phyloP scores from a whole-genome alignment of 2,329 filamentous ascomycete genomes.

The Pseudogymnoascus sp. region DNA sequence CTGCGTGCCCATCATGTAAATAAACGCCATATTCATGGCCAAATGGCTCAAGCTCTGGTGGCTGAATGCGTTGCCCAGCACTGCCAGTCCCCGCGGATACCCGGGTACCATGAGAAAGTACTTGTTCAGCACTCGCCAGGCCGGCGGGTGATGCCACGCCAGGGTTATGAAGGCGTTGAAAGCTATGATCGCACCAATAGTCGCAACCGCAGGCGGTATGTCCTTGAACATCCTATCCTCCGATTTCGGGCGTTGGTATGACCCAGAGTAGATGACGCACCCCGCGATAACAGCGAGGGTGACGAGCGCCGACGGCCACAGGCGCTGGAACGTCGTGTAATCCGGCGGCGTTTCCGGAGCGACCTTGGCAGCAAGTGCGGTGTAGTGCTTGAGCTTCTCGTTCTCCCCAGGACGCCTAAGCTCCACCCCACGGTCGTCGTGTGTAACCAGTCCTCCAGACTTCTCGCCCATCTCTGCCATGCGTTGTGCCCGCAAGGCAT shows the following conservation, averaged over 20 bases:
- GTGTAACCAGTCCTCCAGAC: slow-evolving; percentile 18
- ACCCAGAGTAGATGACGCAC: slow-evolving; percentile 36
- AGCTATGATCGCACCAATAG: slow-evolving; percentile 53
- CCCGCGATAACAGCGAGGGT: slow-evolving; percentile 38
- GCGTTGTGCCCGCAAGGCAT: slow-evolving; percentile 37
- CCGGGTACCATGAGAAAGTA: slow-evolving; percentile 59
- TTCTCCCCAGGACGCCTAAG: slow-evolving; percentile 23
- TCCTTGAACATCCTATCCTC: slow-evolving; percentile 48
- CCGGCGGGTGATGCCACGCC: slow-evolving; percentile 54
- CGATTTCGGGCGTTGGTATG: slow-evolving; percentile 45
- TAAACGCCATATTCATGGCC: slow-evolving; percentile 52
- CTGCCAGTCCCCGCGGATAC: slow-evolving; percentile 51
- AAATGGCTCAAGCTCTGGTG: slow-evolving; percentile 58
- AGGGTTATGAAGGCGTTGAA: slow-evolving; percentile 49
- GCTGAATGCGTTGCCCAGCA: slow-evolving; percentile 60
- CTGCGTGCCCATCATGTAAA: slow-evolving; percentile 58
- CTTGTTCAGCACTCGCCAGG: slow-evolving; percentile 59
- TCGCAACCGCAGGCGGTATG: slow-evolving; percentile 53
- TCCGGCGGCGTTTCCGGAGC: slow-evolving; percentile 44
- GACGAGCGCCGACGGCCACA: slow-evolving; percentile 46
- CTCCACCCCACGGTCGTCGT: slow-evolving; percentile 18
- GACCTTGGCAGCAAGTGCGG: slow-evolving; percentile 38
- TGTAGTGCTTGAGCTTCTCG: slow-evolving; percentile 24
- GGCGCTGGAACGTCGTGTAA: slow-evolving; percentile 43
- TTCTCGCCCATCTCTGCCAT: slow-evolving; percentile 36